Conservation (phyloP, 768 basidiomycete species). For the Gelatoporia subvermispora region DNA sequence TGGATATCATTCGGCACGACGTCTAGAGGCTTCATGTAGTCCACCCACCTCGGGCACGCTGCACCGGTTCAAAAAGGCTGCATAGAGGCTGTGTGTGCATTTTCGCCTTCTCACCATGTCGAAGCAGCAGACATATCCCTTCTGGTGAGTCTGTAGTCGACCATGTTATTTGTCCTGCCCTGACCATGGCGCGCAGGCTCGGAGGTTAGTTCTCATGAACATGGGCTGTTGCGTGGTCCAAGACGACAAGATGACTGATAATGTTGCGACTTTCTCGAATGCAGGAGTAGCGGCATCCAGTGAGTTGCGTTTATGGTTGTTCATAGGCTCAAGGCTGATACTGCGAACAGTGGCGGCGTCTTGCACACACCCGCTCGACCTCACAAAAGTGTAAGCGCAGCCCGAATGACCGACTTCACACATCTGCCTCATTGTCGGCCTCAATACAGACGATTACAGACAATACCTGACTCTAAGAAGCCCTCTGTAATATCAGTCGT, state of each 20-base stretch:
- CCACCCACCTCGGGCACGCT: no score
- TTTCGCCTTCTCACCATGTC: neutral
- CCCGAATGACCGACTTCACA: neutral
- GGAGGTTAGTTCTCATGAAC: conserved; percentile 24
- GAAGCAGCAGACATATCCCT: conserved; percentile 21
- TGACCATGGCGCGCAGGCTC: conserved; percentile 18
- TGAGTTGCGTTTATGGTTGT: conserved; percentile 13
- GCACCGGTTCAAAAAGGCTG: no score
- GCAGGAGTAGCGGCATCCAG: conserved; percentile 33
- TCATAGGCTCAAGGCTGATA: neutral
- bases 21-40: no score
- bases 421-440: no score
- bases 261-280: neutral
- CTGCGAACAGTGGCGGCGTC: conserved; percentile 64
- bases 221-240: neutral
- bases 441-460: conserved; percentile 71
- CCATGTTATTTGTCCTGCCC: neutral
- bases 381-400: conserved; percentile 72
- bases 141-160: conserved; percentile 20
- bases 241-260: neutral
- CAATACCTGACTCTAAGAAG: conserved; percentile 47
- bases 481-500: conserved; percentile 66
- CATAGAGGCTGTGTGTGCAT: no score
- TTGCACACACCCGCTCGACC: conserved; percentile 78
- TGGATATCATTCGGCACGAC: no score